phyloP scores from a whole-genome alignment of 176 grass and related monocot genomes.

The Zoysia japonica region DNA sequence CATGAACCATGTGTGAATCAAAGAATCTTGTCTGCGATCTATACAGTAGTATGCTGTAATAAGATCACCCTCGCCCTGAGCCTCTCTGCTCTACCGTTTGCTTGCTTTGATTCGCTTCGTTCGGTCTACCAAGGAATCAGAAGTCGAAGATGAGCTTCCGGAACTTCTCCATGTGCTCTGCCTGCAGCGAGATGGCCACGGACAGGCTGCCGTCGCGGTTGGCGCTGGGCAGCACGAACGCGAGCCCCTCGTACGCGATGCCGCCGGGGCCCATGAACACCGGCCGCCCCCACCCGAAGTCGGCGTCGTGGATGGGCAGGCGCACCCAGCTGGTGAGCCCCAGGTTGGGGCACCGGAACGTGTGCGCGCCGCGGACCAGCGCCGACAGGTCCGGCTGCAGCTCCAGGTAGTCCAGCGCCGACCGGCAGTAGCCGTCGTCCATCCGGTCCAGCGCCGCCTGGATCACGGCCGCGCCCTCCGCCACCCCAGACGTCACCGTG shows the following conservation, averaged over 20 bases:
- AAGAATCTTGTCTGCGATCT: conserved; percentile 52
- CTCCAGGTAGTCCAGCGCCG: conserved; percentile 88
- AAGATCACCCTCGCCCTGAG: background rate
- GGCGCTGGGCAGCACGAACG: conserved; percentile 84
- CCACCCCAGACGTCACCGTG: conserved; percentile 45
- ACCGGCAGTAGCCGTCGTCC: conserved; percentile 73
- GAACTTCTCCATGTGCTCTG: conserved; percentile 90
- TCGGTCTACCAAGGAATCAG: background rate
- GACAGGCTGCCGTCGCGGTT: conserved; percentile 79
- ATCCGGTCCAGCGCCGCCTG: conserved; percentile 67
- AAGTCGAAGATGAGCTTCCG: conserved; percentile 76
- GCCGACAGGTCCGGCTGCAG: conserved; percentile 78
- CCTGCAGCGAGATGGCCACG: conserved; percentile 87
- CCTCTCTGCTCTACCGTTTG: background rate
- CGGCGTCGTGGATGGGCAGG: conserved; percentile 85
- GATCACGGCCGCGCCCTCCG: conserved; percentile 56
- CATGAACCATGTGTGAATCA: conserved; percentile 36
- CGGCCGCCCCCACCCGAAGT: conserved; percentile 88
- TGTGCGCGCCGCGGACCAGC: conserved; percentile 81
- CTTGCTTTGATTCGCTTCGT: background rate
- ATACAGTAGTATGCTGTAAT: background rate
- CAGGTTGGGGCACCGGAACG: conserved; percentile 90
- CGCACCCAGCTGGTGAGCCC: conserved; percentile 95
- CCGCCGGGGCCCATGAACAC: conserved; percentile 95
- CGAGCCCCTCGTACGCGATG: conserved; percentile 86